These are phyloP conservation scores for Phytophthora constricta DNA, from an alignment of 352 stramenopile genomes.

Conservation along the genomic window DNA sequence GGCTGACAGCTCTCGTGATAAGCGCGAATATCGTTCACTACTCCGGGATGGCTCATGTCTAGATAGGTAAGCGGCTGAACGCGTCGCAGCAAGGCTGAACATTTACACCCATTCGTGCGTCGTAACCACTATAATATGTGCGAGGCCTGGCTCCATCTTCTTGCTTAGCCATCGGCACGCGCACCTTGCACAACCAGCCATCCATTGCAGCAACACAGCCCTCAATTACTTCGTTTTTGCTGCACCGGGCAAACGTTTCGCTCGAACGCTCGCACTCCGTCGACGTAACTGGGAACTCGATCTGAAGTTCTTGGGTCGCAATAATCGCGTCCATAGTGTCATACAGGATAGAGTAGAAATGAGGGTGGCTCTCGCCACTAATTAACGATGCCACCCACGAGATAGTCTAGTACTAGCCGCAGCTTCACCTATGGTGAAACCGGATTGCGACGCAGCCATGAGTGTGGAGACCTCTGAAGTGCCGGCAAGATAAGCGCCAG, in stretches of 20 bases:
- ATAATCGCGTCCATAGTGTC: constrained; percentile 9
- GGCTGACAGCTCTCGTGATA: constrained; percentile 1
- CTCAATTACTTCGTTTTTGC: not conserved
- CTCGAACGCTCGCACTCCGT: not conserved
- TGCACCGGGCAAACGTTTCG: not conserved
- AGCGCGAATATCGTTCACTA: not conserved
- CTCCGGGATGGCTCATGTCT: constrained; percentile 7
- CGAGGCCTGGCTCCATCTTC: not conserved
- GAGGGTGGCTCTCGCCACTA: not conserved
- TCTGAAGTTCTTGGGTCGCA: not conserved
- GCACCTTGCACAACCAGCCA: constrained; percentile 12
- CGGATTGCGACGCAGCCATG: not conserved
- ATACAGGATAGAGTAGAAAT: not conserved
- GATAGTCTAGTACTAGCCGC: not conserved
- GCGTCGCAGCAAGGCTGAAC: constrained; percentile 5
- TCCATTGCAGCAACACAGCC: constrained; percentile 9
- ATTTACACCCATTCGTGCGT: constrained; percentile 3
- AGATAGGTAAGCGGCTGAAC: constrained; percentile 11
- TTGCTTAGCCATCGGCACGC: not conserved
- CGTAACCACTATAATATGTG: constrained; percentile 11
- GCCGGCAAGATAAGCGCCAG: not conserved
- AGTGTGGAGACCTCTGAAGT: not conserved
- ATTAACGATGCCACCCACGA: not conserved
- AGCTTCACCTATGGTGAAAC: not conserved
- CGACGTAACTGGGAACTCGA: not conserved